These are phyloP conservation scores for Exophiala viscosa DNA, from an alignment of 2,329 filamentous ascomycete species.

Conservation along the genomic window DNA sequence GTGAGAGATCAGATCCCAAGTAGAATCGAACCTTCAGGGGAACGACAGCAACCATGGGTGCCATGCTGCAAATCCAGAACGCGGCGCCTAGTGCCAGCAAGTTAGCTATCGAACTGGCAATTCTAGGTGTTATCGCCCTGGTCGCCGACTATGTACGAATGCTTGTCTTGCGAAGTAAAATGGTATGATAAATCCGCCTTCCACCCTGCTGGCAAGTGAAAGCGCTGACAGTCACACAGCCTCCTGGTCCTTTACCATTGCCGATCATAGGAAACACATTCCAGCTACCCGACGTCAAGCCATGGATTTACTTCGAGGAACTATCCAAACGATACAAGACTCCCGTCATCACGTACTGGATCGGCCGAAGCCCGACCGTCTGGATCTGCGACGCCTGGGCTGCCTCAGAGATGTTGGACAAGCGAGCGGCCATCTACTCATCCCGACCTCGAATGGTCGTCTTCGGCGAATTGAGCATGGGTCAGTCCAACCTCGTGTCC, in stretches of 20 bases:
- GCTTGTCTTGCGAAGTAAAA: slow-evolving; percentile 29
- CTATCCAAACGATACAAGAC: slow-evolving; percentile 49
- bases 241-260: slow-evolving; percentile 53
- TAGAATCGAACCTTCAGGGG: neutral
- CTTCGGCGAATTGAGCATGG: slow-evolving; percentile 32
- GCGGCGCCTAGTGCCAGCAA: slow-evolving; percentile 18
- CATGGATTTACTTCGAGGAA: slow-evolving; percentile 57
- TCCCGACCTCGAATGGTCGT: slow-evolving; percentile 32
- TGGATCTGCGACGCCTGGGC: slow-evolving; percentile 33
- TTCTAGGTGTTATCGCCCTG: slow-evolving; percentile 18
- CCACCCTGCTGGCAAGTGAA: neutral
- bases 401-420: slow-evolving; percentile 33
- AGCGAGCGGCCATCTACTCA: slow-evolving; percentile 34
- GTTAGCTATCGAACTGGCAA: slow-evolving; percentile 13
- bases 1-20: neutral
- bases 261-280: slow-evolving; percentile 57
- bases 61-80: slow-evolving; percentile 20
- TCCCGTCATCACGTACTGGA: slow-evolving; percentile 56
- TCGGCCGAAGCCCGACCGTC: slow-evolving; percentile 39
- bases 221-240: slow-evolving; percentile 33
- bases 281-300: slow-evolving; percentile 52
- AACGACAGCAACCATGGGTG: slow-evolving; percentile 12
- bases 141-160: slow-evolving; percentile 29
- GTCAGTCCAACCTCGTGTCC: slow-evolving; percentile 39
- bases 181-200: slow-evolving; percentile 21